Base-by-base conservation (phyloP, 495 filamentous ascomycete species). In the Physcia stellaris region DNA sequence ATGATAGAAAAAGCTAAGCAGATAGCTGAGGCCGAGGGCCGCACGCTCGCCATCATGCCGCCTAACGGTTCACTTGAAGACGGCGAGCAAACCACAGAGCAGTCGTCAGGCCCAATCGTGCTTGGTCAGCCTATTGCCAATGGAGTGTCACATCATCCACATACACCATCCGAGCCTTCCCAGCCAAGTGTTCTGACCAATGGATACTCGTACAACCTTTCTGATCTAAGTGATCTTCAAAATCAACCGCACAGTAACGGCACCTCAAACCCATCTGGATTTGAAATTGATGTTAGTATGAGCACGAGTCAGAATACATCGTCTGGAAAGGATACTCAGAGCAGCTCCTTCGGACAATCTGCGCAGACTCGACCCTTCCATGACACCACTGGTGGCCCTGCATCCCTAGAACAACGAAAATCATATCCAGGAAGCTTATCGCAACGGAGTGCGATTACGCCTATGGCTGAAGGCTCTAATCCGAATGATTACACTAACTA, bases 401-500 rank as follows among this genome's bases (percentile, higher is more conserved):
- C 24, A 18, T 45, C 48, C 12, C 36, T 44, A 9, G 37, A 47
- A 19, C 40, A 42, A 20, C 43, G 49, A 19, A 38, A 39, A 47
- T 49, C 36, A 35, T 38, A 39, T 41, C 43, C 43, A 39, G 52
- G 37, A 40, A 41, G 59, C 47, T 56, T 71, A 23, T 77, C 83
- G 4, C 86, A 94, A 56, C 65, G 68, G 28, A 82, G 79, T 6
- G 75, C 70, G 0, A 66, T 86, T 35, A 86, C 83, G 3, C 71
- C 80, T 17, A 68, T 94, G 54, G 76, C 80, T 7, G 72, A 74
- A 6, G 81, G 80, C 11, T 79, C 86, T 23, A 78, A 86, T 35
- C 74, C 81, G 3, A 74, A 67, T 3, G 80, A 83, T 31, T 75
- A 88, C 43, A 58, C 71, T 20, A 94, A 94, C 48, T 80, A 86